A percentile compares a stretch with the other conserved stretches of the same genome.
phyloP scores from a whole-genome alignment of 2,329 filamentous ascomycete genomes.

The Aspergillus ibericus region DNA sequence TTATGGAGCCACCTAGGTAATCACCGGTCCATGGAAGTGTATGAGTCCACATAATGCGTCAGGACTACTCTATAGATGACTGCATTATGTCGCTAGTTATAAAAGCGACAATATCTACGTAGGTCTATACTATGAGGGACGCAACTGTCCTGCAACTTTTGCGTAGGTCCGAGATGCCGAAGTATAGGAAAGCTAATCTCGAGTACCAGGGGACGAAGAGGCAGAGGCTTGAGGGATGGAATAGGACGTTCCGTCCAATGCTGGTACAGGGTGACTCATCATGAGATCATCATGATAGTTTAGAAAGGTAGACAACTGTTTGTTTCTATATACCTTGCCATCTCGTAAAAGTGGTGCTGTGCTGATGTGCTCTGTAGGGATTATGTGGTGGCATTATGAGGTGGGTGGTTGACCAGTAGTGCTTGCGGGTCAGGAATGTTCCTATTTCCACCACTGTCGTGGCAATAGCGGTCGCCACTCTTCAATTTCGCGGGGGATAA shows the following conservation, averaged over 20 bases:
- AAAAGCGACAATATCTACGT: too few relatives aligned
- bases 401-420: neutral
- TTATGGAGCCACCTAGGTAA: too few relatives aligned
- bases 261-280: neutral
- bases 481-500: conserved; percentile 29
- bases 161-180: neutral
- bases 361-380: neutral
- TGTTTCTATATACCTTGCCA: neutral
- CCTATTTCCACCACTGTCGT: conserved; percentile 2
- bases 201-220: neutral
- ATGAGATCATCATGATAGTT: neutral
- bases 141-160: neutral
- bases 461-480: conserved; percentile 13
- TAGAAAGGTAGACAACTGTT: neutral
- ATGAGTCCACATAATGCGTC: too few relatives aligned
- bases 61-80: too few relatives aligned
- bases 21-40: too few relatives aligned
- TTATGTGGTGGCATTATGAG: neutral
- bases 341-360: neutral
- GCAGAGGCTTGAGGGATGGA: neutral
- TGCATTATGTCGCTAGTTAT: too few relatives aligned
- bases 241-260: neutral
- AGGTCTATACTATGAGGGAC: neutral
- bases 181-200: neutral
- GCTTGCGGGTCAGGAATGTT: conserved; percentile 1